Conservation (phyloP, 371 early-diverging fungal genomes). For the Mucor indicus region DNA sequence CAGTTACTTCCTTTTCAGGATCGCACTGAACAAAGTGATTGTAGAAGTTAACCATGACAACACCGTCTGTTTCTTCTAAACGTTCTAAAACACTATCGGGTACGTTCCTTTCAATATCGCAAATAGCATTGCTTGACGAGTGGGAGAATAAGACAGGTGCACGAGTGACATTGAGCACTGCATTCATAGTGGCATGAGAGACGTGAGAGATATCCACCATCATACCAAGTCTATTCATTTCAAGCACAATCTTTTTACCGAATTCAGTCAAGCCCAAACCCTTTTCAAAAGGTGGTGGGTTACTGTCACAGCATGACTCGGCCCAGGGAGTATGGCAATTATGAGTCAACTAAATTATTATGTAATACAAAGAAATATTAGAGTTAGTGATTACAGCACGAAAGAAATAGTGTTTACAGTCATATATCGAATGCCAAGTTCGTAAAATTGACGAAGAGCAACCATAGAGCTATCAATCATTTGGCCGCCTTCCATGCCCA, state of each 20-base stretch:
- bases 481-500: constrained; percentile 72
- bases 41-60: constrained; percentile 67
- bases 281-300: constrained; percentile 43
- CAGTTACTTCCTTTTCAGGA: constrained; percentile 36
- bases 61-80: constrained; percentile 57
- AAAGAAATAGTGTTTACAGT: constrained; percentile 35
- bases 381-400: too few species aligned
- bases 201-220: constrained; percentile 70
- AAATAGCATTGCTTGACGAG: constrained; percentile 53
- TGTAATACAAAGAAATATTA: too few species aligned
- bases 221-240: constrained; percentile 75
- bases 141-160: constrained; percentile 71
- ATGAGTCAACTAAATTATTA: constrained; percentile 54
- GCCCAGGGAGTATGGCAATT: constrained; percentile 71
- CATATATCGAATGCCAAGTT: constrained; percentile 67
- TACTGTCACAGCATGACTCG: constrained; percentile 52
- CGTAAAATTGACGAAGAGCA: constrained; percentile 53
- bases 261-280: constrained; percentile 55
- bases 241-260: constrained; percentile 52
- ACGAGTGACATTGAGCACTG: constrained; percentile 45
- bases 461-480: constrained; percentile 60
- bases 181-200: constrained; percentile 59
- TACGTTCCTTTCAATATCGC: constrained; percentile 60
- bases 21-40: constrained; percentile 48
- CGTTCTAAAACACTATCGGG: constrained; percentile 57